Evolutionary conservation across 2,329 filamentous ascomycete species (phyloP).

Genomic region (Colletotrichum chlorophyti): DNA sequence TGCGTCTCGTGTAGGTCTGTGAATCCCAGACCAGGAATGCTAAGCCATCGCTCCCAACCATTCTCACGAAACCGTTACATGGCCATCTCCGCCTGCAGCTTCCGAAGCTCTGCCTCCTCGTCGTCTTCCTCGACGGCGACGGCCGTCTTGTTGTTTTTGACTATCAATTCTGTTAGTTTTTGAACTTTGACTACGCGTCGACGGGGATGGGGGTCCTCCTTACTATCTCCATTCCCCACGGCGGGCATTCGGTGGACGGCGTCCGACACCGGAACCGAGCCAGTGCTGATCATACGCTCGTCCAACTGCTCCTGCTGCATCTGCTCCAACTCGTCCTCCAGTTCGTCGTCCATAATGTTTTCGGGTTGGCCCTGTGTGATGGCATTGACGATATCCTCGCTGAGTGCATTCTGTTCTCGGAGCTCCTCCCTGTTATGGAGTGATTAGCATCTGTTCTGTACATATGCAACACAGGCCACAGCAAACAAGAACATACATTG

Average conservation of each 20-base stretch:
- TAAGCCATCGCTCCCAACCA: constrained; percentile 20
- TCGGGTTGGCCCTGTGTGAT: constrained; percentile 77
- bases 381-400: constrained; percentile 88
- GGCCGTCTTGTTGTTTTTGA: constrained; percentile 58
- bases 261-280: constrained; percentile 81
- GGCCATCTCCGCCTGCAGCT: constrained; percentile 95
- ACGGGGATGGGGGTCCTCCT: constrained; percentile 46
- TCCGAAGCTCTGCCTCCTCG: constrained; percentile 93
- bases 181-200: not conserved
- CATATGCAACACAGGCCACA: not conserved
- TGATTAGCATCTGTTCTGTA: constrained; percentile 7
- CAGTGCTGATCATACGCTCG: constrained; percentile 91
- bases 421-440: constrained; percentile 75
- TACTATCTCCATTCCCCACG: constrained; percentile 77
- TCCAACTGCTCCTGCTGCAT: constrained; percentile 94
- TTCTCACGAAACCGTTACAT: constrained; percentile 63
- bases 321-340: constrained; percentile 84
- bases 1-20: constrained; percentile 9
- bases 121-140: constrained; percentile 80
- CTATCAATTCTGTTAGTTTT: constrained; percentile 36
- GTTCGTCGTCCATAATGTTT: constrained; percentile 81
- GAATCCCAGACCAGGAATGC: constrained; percentile 26
- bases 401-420: constrained; percentile 89
- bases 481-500: constrained; percentile 72
- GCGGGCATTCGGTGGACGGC: constrained; percentile 79